Conservation (phyloP, 345 rosid genomes). For the Crucihimalaya himalaica region DNA sequence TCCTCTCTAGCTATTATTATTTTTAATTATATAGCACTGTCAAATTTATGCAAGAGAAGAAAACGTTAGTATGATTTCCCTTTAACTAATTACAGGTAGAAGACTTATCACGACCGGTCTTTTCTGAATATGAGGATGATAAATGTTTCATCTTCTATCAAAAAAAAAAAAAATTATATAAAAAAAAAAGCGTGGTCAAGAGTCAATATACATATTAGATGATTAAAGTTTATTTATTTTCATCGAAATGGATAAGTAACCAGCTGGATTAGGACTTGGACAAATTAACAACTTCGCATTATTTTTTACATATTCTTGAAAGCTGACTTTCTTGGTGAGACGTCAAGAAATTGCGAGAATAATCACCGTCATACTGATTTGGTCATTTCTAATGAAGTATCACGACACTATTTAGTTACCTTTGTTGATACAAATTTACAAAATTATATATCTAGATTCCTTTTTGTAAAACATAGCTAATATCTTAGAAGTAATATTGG, state of each 20-base stretch:
- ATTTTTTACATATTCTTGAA: constrained; percentile 12
- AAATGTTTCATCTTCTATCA: constrained; percentile 1
- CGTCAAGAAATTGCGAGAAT: constrained; percentile 32
- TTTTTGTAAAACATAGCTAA: not conserved
- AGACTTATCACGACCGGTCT: not conserved
- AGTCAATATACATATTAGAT: not conserved
- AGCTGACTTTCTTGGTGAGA: constrained; percentile 34
- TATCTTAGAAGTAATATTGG: not conserved
- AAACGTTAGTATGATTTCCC: not conserved
- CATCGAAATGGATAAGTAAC: constrained; percentile 32
- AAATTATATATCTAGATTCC: constrained; percentile 2
- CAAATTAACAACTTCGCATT: constrained; percentile 39
- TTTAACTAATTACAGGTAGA: not conserved
- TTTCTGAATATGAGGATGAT: constrained; percentile 1
- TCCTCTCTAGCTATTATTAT: not conserved
- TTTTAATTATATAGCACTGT: not conserved
- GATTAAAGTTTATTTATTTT: constrained; percentile 1
- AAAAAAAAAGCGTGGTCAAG: constrained; percentile 13
- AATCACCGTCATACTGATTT: constrained; percentile 29
- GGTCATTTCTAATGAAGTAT: constrained; percentile 19
- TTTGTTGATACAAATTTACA: constrained; percentile 21
- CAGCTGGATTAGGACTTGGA: constrained; percentile 33
- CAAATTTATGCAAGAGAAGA: not conserved
- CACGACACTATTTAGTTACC: constrained; percentile 17
- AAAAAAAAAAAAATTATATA: not conserved